Evolutionary conservation across 768 basidiomycete genomes (phyloP).

Genomic region (Lactifluus echinatus): DNA sequence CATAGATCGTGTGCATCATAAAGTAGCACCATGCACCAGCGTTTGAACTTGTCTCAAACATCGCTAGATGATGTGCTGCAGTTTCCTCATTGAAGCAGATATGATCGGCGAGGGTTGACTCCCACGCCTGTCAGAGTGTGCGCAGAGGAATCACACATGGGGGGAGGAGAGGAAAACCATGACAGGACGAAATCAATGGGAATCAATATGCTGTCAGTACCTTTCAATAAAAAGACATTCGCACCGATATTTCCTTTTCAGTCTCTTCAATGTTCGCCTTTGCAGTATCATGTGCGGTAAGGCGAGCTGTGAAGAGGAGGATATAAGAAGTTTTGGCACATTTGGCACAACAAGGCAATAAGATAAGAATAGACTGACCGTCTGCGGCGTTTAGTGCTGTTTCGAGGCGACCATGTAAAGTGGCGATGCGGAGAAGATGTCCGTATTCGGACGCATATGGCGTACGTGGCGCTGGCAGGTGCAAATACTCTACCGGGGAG

Average conservation of each 20-base stretch:
- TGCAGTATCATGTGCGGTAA: background rate
- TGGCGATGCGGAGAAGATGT: slow-evolving; percentile 60
- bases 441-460: slow-evolving; percentile 66
- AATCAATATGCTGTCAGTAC: background rate
- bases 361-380: slow-evolving; percentile 30
- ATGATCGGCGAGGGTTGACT: slow-evolving; percentile 54
- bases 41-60: slow-evolving; percentile 75
- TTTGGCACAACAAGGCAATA: too few species aligned
- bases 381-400: slow-evolving; percentile 37
- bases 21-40: slow-evolving; percentile 77
- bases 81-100: slow-evolving; percentile 65
- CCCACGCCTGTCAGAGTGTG: slow-evolving; percentile 47
- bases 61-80: slow-evolving; percentile 56
- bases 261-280: slow-evolving; percentile 9
- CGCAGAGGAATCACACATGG: background rate
- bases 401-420: slow-evolving; percentile 57
- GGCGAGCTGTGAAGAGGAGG: background rate
- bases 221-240: background rate
- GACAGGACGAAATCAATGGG: background rate
- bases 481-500: slow-evolving; percentile 51
- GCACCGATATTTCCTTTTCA: slow-evolving; percentile 17
- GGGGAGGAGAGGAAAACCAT: background rate
- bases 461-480: slow-evolving; percentile 50
- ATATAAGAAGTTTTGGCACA: background rate
- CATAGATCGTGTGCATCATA: slow-evolving; percentile 64